phyloP scores from a whole-genome alignment of 495 filamentous ascomycete genomes.

The Xylaria scruposa region DNA sequence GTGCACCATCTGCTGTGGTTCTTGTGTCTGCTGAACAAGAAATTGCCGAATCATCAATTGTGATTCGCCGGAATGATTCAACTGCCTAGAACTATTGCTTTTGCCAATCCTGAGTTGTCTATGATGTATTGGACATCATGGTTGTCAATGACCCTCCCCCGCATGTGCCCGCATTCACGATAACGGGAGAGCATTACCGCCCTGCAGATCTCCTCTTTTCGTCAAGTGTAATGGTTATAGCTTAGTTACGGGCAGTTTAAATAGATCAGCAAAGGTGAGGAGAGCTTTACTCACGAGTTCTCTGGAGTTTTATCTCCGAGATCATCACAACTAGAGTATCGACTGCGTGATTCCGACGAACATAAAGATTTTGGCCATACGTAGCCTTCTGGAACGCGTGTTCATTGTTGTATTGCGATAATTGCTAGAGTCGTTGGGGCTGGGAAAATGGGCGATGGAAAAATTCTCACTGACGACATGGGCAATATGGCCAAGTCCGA shows the following conservation, averaged over 20 bases:
- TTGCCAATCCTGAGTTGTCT: background rate
- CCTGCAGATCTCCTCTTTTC: background rate
- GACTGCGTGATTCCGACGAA: background rate
- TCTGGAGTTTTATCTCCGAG: background rate
- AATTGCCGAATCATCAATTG: background rate
- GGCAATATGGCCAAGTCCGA: background rate
- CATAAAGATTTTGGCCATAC: background rate
- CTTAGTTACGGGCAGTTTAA: background rate
- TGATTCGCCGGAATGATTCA: background rate
- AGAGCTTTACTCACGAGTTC: background rate
- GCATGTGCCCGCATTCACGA: background rate
- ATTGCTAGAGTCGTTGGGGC: background rate
- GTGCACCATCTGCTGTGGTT: slow-evolving; percentile 2
- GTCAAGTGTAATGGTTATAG: background rate
- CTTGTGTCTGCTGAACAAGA: background rate
- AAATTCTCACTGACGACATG: background rate
- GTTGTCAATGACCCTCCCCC: background rate
- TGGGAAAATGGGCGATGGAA: background rate
- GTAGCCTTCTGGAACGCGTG: background rate
- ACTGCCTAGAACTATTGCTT: background rate
- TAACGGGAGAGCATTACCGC: background rate
- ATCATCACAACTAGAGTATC: background rate
- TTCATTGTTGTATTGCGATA: background rate
- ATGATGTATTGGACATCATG: background rate
- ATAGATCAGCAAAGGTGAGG: background rate